Evolutionary conservation across 2,329 filamentous ascomycete species (phyloP), one percentile per base, ranked within the genome.

Genomic region (Fusarium buharicum): DNA sequence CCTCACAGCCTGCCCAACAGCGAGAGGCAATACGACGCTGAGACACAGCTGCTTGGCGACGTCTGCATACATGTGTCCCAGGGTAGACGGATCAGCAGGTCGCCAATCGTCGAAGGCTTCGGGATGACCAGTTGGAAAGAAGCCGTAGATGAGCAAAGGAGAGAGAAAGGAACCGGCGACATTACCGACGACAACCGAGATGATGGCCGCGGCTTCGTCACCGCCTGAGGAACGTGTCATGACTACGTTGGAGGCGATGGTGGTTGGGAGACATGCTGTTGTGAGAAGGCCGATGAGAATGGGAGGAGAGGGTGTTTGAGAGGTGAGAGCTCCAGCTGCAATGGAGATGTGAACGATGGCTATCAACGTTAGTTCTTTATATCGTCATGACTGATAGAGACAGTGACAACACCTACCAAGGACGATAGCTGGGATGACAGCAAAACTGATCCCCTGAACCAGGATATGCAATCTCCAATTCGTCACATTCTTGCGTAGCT

Each of bases 161-260:
- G 86, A 86, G 13, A 92, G 70, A 70, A 92, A 90, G 0, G 88
- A 83, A 2, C 89, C 89, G 1, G 87, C 76, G 10, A 91, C 81
- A 73, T 92, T 91, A 27, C 88, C 89, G 39, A 92, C 77, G 9
- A 90, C 82, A 2, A 90, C 88, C 69, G 90, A 88, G 28, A 91
- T 87, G 57, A 89, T 80, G 44, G 84, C 84, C 0, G 86, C 84
- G 3, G 84, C 84, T 56, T 87, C 84, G 64, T 91, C 90, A 6
- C 89, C 89, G 33, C 88, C 85, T 0, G 89, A 85, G 34, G 85
- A 81, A 22, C 87, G 78, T 6, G 89, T 91, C 88, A 91, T 91
- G 36, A 91, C 86, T 8, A 90, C 86, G 71, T 91, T 91, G 40
- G 86, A 90, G 8, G 87, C 84, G 67, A 91, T 89, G 0, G 89